Evolutionary conservation across 257 asterid species (phyloP).

Genomic region (Fraxinus americana): DNA sequence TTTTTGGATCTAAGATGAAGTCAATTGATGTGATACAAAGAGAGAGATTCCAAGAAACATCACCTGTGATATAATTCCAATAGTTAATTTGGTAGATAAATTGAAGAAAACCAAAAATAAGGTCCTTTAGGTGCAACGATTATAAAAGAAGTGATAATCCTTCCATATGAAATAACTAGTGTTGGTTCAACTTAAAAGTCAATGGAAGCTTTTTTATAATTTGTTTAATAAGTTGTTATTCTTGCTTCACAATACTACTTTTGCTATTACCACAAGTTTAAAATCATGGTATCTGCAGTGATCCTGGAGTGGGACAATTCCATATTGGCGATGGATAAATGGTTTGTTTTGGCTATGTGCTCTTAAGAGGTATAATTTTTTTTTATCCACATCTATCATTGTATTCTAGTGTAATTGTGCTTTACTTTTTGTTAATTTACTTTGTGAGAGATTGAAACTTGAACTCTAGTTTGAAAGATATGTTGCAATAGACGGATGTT

Average conservation of each 20-base stretch:
- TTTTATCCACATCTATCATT: too few relatives aligned
- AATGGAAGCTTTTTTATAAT: slow-evolving; percentile 3
- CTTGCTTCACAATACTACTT: not conserved
- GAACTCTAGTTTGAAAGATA: too few relatives aligned
- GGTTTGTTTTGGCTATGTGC: not conserved
- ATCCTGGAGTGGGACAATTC: not conserved
- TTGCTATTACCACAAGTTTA: not conserved
- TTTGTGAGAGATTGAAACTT: too few relatives aligned
- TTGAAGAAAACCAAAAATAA: not conserved
- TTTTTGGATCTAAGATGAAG: too few relatives aligned
- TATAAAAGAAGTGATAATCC: not conserved
- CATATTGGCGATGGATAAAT: not conserved
- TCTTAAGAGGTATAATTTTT: not conserved
- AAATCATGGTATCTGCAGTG: not conserved
- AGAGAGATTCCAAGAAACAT: not conserved
- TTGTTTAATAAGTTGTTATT: slow-evolving; percentile 1
- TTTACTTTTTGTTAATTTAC: too few relatives aligned
- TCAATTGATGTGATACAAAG: too few relatives aligned
- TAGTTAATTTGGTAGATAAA: slow-evolving; percentile 2
- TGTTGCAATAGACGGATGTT: too few relatives aligned
- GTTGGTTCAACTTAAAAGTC: not conserved
- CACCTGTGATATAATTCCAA: not conserved
- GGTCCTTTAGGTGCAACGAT: not conserved
- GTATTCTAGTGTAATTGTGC: too few relatives aligned
- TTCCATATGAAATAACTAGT: not conserved